Percentiles rank a stretch among this genome's conserved stretches.
Evolutionary conservation across 345 rosid species (phyloP).

Genomic region (Balakata baccata): DNA sequence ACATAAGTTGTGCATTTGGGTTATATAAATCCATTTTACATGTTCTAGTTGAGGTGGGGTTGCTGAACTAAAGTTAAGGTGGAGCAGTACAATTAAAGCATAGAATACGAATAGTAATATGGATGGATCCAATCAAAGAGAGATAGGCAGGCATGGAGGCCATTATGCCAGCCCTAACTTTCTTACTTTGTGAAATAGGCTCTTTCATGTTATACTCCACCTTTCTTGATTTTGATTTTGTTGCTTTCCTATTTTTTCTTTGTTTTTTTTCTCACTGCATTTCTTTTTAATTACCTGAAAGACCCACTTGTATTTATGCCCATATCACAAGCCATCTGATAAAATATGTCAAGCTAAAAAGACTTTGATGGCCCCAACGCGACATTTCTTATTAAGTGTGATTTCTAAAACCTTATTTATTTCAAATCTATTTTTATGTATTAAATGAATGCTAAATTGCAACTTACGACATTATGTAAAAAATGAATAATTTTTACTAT

Average conservation of each 20-base stretch:
- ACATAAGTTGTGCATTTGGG: constrained; percentile 46
- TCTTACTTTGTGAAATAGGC: constrained; percentile 41
- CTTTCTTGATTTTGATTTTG: constrained; percentile 36
- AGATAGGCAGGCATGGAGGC: constrained; percentile 31
- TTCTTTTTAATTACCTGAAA: background rate
- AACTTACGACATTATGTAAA: no score
- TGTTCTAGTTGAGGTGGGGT: constrained; percentile 40
- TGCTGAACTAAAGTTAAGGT: background rate
- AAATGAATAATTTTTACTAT: no score
- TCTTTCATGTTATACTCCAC: constrained; percentile 25
- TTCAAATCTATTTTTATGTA: no score
- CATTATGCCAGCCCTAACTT: constrained; percentile 48
- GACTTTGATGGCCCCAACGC: background rate
- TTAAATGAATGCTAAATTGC: no score
- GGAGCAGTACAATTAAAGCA: constrained; percentile 18
- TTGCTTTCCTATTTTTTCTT: constrained; percentile 3
- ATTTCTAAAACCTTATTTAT: no score
- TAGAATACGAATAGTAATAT: constrained; percentile 18
- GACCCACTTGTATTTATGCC: background rate
- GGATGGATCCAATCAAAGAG: constrained; percentile 34
- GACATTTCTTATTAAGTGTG: background rate
- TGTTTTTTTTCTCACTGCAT: background rate
- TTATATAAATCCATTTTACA: constrained; percentile 20
- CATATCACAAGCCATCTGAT: background rate
- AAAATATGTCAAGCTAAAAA: background rate